Base-by-base conservation (phyloP, 352 stramenopile genomes). In the Globisporangium paroecandrum region DNA sequence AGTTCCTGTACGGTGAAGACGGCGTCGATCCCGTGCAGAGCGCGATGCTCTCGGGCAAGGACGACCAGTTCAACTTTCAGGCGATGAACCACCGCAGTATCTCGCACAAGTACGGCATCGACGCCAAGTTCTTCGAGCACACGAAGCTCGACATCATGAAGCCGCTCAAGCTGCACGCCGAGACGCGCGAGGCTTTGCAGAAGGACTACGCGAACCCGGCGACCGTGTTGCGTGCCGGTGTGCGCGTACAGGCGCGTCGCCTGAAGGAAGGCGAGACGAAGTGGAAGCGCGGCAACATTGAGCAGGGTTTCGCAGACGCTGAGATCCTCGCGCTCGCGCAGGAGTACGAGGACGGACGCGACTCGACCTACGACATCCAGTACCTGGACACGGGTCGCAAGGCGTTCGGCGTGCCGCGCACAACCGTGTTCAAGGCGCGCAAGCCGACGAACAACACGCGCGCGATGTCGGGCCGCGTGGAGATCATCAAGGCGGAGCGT, bases 1-100 rank as follows among this genome's bases (percentile, higher is more conserved):
- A 99, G 77, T 99, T 99, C 72, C 67, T 99, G 20, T 99, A 99
- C 70, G 98, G 98, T 47, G 98, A 99, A 69, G 98, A 99, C 78
- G 98, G 97, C 34, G 84, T 99, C 24, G 98, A 99, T 79, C 94
- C 98, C 5, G 95, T 97, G 34, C 94, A 98, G 72, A 91, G 91
- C 58, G 89, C 94, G n/a, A 97, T 96, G 79, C 81, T 99, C 25
- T 97, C 96, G 61, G 97, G 96, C 63, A 97, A 98, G 61, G 87
- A 93, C 73, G 74, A 79, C 5, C 82, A 97, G 57, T 97, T 99
- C 66, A 85, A 90, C 60, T 99, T 98, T 81, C 90, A 99, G 69
- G 95, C 96, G 13, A 94, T 97, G 79, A 99, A 99, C 79, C 87
- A 98, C 72, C 85, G 94, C 65, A 97, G 95, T 56, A 91, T 99